Evolutionary conservation across 768 basidiomycete genomes (phyloP).

Genomic region (Suillus brevipes): DNA sequence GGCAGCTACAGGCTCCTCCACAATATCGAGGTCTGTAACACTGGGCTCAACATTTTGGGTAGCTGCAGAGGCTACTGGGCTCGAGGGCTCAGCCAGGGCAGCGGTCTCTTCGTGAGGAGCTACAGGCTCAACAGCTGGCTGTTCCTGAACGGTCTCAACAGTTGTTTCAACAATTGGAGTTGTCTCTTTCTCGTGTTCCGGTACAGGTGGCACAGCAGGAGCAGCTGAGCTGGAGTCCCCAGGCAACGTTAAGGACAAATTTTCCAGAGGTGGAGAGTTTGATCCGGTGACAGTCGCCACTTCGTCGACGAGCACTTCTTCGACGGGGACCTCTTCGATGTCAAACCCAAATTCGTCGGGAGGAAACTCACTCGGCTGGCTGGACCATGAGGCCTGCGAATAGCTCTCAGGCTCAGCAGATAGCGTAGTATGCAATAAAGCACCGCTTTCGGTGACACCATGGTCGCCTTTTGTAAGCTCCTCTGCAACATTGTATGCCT

Average conservation of each 20-base stretch:
- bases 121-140: not conserved
- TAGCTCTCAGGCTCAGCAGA: slow-evolving; percentile 15
- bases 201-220: slow-evolving; percentile 8
- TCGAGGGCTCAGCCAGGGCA: not conserved
- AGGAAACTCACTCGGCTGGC: slow-evolving; percentile 3
- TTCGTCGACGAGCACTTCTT: slow-evolving; percentile 10
- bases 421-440: slow-evolving; percentile 17
- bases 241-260: slow-evolving; percentile 27
- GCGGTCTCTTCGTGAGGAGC: not conserved
- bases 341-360: slow-evolving; percentile 16
- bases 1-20: slow-evolving; percentile 10
- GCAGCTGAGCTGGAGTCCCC: slow-evolving; percentile 15
- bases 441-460: not conserved
- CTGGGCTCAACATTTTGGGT: not conserved
- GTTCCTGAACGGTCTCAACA: not conserved
- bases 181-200: slow-evolving; percentile 4
- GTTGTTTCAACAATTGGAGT: not conserved
- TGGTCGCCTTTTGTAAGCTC: slow-evolving; percentile 33
- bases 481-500: slow-evolving; percentile 39
- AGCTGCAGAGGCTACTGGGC: not conserved
- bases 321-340: slow-evolving; percentile 27
- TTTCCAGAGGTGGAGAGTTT: slow-evolving; percentile 31
- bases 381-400: slow-evolving; percentile 13
- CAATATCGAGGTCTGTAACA: slow-evolving; percentile 3
- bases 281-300: slow-evolving; percentile 20